Conservation (phyloP, 2,329 filamentous ascomycete species). For the Botrytis elliptica region DNA sequence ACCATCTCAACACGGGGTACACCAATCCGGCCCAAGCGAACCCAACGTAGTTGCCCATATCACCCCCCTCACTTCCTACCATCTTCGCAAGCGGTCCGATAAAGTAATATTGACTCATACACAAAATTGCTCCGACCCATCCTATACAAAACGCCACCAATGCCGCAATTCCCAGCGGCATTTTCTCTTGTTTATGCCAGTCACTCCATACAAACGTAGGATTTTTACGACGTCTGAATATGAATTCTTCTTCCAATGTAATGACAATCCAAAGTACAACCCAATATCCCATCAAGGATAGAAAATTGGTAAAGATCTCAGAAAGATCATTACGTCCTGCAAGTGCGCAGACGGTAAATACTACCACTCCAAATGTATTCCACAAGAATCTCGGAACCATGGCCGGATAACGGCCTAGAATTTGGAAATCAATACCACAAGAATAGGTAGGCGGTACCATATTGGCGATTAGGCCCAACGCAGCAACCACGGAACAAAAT, state of each 20-base stretch:
- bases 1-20: conserved; percentile 46
- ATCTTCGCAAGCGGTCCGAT: conserved; percentile 57
- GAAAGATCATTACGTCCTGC: conserved; percentile 60
- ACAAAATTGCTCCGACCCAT: conserved; percentile 63
- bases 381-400: conserved; percentile 62
- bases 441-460: conserved; percentile 65
- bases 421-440: conserved; percentile 65
- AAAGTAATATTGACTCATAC: conserved; percentile 70
- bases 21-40: conserved; percentile 58
- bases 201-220: conserved; percentile 56
- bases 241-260: conserved; percentile 58
- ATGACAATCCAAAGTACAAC: conserved; percentile 64
- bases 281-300: conserved; percentile 71
- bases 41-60: conserved; percentile 46
- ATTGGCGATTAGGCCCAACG: conserved; percentile 64
- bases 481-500: conserved; percentile 64
- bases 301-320: conserved; percentile 66
- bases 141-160: conserved; percentile 61
- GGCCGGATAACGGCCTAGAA: conserved; percentile 58
- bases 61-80: conserved; percentile 47
- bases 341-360: conserved; percentile 64
- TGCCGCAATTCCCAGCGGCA: conserved; percentile 63
- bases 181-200: conserved; percentile 58
- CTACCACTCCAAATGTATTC: conserved; percentile 60
- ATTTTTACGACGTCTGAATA: conserved; percentile 51